Conservation (phyloP, 768 basidiomycete genomes). For the Thelephora ganbajun region DNA sequence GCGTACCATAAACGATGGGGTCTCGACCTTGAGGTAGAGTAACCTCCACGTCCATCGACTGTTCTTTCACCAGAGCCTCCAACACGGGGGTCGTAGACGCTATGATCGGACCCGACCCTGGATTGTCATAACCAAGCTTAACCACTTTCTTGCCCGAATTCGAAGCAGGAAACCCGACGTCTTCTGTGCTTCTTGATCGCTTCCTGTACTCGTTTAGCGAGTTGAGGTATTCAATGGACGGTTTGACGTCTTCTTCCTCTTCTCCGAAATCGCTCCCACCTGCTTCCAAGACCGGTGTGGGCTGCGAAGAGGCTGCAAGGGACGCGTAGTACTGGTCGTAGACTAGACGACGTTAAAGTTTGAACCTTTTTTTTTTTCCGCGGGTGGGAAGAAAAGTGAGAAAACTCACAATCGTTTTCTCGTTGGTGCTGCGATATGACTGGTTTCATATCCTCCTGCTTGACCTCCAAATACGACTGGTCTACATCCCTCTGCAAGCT, state of each 20-base stretch:
- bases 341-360: slow-evolving; percentile 24
- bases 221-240: slow-evolving; percentile 50
- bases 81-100: slow-evolving; percentile 8
- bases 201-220: slow-evolving; percentile 62
- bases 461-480: slow-evolving; percentile 6
- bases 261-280: slow-evolving; percentile 34
- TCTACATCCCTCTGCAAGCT: slow-evolving; percentile 15
- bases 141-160: neutral
- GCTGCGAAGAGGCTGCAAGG: slow-evolving; percentile 48
- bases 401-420: slow-evolving; percentile 51
- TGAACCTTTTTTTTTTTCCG: neutral
- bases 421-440: slow-evolving; percentile 24
- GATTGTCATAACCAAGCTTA: neutral
- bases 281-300: slow-evolving; percentile 45
- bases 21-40: slow-evolving; percentile 28
- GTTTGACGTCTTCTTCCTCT: slow-evolving; percentile 61
- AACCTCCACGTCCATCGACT: slow-evolving; percentile 4
- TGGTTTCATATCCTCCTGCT: slow-evolving; percentile 29
- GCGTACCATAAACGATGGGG: slow-evolving; percentile 55
- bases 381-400: neutral
- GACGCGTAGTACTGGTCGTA: slow-evolving; percentile 78
- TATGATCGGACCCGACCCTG: too few relatives aligned
- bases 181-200: slow-evolving; percentile 51
- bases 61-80: slow-evolving; percentile 3
- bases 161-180: slow-evolving; percentile 8